Conservation (phyloP, 75 land plant genomes). For the Selaginella moellendorffii region DNA sequence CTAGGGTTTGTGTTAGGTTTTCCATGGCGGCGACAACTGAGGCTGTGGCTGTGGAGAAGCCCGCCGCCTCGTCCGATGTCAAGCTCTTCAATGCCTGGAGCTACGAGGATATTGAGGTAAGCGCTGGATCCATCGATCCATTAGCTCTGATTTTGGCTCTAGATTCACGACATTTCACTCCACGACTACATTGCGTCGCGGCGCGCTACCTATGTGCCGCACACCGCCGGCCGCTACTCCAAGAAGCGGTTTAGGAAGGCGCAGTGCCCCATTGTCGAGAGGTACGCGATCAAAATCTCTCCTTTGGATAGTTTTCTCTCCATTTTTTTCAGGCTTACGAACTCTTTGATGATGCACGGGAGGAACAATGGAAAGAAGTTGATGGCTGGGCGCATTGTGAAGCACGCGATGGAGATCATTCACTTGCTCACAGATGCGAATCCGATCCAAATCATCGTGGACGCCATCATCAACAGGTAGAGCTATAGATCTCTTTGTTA, state of each 20-base stretch:
- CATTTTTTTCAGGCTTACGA: too few species aligned
- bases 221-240: constrained; percentile 22
- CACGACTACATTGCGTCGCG: background rate
- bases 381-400: constrained; percentile 22
- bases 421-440: too few species aligned
- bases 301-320: constrained; percentile 15
- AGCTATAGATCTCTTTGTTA: too few species aligned
- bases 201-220: constrained; percentile 22
- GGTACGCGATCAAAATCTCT: background rate
- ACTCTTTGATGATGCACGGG: too few species aligned
- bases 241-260: constrained; percentile 20
- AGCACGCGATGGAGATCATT: constrained; percentile 24
- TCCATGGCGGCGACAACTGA: too few species aligned
- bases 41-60: background rate
- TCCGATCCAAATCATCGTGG: constrained; percentile 26
- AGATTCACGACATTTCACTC: background rate
- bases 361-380: constrained; percentile 26
- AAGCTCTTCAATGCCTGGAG: constrained; percentile 12
- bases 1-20: too few species aligned
- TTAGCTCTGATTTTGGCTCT: background rate
- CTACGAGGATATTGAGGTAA: constrained; percentile 13
- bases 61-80: constrained; percentile 7
- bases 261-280: constrained; percentile 22
- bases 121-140: too few species aligned
- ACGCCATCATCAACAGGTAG: constrained; percentile 19